Conservation (phyloP, 306 rosid species). For the Pueraria montana region DNA sequence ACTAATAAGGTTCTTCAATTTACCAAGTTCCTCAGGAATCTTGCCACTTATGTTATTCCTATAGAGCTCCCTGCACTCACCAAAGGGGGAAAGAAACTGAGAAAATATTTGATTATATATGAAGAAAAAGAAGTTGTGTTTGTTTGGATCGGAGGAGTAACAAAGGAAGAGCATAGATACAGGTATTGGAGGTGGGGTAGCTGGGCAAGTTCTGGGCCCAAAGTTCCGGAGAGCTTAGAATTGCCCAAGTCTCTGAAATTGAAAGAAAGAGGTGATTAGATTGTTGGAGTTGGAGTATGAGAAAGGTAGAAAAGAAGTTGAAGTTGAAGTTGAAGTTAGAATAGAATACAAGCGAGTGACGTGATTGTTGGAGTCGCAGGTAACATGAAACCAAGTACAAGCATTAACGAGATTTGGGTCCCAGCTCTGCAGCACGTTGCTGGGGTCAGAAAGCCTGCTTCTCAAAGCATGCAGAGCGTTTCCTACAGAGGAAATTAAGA, state of each 20-base stretch:
- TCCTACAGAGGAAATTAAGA: slow-evolving; percentile 61
- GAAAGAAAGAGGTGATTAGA: neutral
- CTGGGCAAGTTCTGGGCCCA: slow-evolving; percentile 78
- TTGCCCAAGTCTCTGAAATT: slow-evolving; percentile 83
- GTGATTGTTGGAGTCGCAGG: slow-evolving; percentile 70
- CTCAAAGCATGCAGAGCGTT: slow-evolving; percentile 82
- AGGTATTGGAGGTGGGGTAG: slow-evolving; percentile 77
- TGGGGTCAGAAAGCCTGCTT: slow-evolving; percentile 72
- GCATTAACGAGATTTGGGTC: slow-evolving; percentile 97
- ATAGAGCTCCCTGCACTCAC: slow-evolving; percentile 72
- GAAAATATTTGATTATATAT: no score
- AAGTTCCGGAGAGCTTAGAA: slow-evolving; percentile 74
- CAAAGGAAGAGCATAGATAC: slow-evolving; percentile 45
- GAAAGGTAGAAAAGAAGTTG: neutral
- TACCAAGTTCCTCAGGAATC: slow-evolving; percentile 72
- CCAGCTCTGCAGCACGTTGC: slow-evolving; percentile 90
- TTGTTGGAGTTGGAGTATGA: no score
- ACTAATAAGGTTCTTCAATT: slow-evolving; percentile 72
- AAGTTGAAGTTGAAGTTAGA: no score
- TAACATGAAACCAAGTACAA: slow-evolving; percentile 73
- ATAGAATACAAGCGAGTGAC: slow-evolving; percentile 67
- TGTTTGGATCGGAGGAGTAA: no score
- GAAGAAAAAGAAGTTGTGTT: no score
- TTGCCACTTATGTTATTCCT: slow-evolving; percentile 69
- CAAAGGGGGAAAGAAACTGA: no score